Evolutionary conservation across 2,329 filamentous ascomycete species (phyloP).

Genomic region (Stachybotrys echinatus): DNA sequence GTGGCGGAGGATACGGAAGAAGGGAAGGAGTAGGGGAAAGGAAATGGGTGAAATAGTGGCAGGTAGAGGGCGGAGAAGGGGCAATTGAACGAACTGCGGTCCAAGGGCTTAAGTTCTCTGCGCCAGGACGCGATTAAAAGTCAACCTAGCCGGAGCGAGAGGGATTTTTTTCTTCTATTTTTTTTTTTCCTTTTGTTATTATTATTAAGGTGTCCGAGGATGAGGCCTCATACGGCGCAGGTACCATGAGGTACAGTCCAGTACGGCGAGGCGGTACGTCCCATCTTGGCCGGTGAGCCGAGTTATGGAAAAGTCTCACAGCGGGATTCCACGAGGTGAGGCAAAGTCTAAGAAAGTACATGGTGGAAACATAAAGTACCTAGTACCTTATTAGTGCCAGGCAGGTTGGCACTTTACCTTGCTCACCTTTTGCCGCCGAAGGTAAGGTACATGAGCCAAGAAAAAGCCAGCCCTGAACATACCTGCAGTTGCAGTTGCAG

Average conservation of each 20-base stretch:
- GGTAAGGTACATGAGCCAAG: no score
- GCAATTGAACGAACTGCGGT: neutral
- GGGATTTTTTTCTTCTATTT: neutral
- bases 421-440: no score
- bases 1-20: neutral
- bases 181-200: neutral
- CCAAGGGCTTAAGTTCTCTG: neutral
- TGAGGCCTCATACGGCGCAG: neutral
- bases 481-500: no score
- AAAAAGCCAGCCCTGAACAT: no score
- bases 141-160: neutral
- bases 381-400: no score
- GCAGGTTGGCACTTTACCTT: no score
- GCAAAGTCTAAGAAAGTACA: neutral
- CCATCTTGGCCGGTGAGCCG: neutral
- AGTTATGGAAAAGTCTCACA: neutral
- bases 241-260: neutral
- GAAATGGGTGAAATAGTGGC: neutral
- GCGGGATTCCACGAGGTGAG: neutral
- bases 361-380: no score
- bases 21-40: neutral
- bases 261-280: neutral
- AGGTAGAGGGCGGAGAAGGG: neutral
- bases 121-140: neutral
- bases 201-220: neutral